These are phyloP conservation scores for Drosera spatulata DNA, from an alignment of 179 eudicot genomes.

Conservation along the genomic window DNA sequence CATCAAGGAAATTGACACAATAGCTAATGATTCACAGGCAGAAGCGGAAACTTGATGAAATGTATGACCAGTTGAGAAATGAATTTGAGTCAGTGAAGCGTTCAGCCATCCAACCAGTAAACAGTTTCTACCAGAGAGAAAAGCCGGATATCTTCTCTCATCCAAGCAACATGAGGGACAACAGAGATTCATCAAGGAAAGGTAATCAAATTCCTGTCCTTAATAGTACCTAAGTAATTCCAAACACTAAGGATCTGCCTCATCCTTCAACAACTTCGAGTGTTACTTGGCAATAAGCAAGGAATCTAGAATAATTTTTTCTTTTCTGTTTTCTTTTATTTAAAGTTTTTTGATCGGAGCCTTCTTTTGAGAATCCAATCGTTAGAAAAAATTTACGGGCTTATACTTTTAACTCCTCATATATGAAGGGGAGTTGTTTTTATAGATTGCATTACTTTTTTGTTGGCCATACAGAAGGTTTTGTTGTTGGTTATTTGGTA, in stretches of 20 bases:
- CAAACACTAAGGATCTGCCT: background rate
- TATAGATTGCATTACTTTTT: no score
- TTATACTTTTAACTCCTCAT: no score
- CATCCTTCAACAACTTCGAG: background rate
- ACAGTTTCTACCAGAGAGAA: slow-evolving; percentile 48
- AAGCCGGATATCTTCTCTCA: slow-evolving; percentile 73
- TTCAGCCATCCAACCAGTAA: slow-evolving; percentile 79
- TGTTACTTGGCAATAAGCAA: background rate
- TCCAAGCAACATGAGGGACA: slow-evolving; percentile 60
- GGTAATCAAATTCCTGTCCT: slow-evolving; percentile 26
- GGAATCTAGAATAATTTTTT: background rate
- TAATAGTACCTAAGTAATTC: background rate
- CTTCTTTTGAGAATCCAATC: no score
- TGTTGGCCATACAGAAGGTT: no score
- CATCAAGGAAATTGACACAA: no score
- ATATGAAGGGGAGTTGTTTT: no score
- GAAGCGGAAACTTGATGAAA: slow-evolving; percentile 94
- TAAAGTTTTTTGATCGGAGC: no score
- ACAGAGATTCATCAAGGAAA: slow-evolving; percentile 56
- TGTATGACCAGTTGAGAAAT: slow-evolving; percentile 89
- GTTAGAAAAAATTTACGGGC: no score
- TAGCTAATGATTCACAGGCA: slow-evolving; percentile 42
- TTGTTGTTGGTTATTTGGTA: no score
- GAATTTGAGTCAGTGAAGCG: slow-evolving; percentile 69
- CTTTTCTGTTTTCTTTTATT: background rate